Evolutionary conservation across 495 filamentous ascomycete species (phyloP), one percentile per base, ranked within the genome.

Genomic region (Aspergillus cavernicola): DNA sequence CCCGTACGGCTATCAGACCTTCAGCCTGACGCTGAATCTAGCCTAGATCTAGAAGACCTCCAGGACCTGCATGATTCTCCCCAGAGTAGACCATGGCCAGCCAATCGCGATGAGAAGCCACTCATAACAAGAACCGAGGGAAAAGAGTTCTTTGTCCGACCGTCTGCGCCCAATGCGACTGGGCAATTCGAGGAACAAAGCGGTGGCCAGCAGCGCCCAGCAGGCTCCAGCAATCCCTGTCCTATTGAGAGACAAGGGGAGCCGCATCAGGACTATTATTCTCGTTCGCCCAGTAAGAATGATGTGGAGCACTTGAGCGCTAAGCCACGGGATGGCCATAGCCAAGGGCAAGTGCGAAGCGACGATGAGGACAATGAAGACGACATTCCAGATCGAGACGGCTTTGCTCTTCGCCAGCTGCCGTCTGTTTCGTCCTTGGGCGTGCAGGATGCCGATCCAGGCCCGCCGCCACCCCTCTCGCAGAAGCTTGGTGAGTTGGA

Each of bases 351-450:
- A 47, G 26, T 9, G 5, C 13, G 37, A 2, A 42, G 22, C 3
- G 7, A n/a, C 20, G 45, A 29, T 11, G 20, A 16, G 26, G 10
- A 31, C 4, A 29, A 16, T 5, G 33, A 50, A 18, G 23, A 39
- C 16, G 37, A 26, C 40, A 36, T 32, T 42, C 28, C 18, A 12
- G 38, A 9, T 22, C 38, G 19, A 40, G 38, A 20, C 10, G 11
- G 26, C 26, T 3, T 46, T 33, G 12, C 15, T 19, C 46, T 61
- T 35, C 53, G 47, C 26, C 53, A 52, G 41, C 20, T 48, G 23
- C 38, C 54, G 9, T 60, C 61, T 6, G 49, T 58, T 51, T 60
- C 61, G 32, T 60, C 61, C 16, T 50, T 63, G 50, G 54, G 54
- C 45, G 41, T 49, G 16, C 47, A 42, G 2, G 55, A 58, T 3